Conservation (phyloP, 139 green algal species). For the Marvania coccoides region DNA sequence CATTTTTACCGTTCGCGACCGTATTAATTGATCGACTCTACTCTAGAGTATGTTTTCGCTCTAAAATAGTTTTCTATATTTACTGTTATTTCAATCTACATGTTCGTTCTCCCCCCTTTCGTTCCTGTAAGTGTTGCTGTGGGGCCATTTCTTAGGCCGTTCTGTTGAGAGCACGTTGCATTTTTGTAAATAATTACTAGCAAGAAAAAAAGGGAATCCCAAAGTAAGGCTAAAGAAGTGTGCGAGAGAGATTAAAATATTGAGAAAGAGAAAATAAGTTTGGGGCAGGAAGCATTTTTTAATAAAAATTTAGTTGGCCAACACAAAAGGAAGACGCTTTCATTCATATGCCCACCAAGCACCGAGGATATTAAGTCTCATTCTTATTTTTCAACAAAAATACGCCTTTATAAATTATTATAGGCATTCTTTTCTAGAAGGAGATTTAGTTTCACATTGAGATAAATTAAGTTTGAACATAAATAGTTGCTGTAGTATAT, state of each 20-base stretch:
- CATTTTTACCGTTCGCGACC: no score
- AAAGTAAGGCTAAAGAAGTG: no score
- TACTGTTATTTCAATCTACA: background rate
- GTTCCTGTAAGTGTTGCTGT: background rate
- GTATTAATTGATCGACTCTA: no score
- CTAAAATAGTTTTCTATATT: background rate
- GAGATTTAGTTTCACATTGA: background rate
- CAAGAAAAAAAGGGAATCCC: no score
- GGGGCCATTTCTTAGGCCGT: background rate
- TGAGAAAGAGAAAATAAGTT: no score
- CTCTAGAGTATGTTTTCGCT: conserved; percentile 1
- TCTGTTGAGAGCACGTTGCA: background rate
- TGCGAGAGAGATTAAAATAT: no score
- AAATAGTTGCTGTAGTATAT: background rate
- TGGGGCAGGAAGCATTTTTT: no score
- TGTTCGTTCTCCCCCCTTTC: background rate
- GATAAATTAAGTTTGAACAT: background rate
- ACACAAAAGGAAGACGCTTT: no score
- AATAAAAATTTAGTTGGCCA: no score
- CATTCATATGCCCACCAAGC: no score
- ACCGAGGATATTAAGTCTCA: no score
- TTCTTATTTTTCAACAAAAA: background rate
- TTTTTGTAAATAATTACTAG: no score
- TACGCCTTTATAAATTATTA: background rate
- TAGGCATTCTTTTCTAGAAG: background rate